phyloP scores from a whole-genome alignment of 371 early-diverging fungal species.

The Nematocida ironsii region DNA sequence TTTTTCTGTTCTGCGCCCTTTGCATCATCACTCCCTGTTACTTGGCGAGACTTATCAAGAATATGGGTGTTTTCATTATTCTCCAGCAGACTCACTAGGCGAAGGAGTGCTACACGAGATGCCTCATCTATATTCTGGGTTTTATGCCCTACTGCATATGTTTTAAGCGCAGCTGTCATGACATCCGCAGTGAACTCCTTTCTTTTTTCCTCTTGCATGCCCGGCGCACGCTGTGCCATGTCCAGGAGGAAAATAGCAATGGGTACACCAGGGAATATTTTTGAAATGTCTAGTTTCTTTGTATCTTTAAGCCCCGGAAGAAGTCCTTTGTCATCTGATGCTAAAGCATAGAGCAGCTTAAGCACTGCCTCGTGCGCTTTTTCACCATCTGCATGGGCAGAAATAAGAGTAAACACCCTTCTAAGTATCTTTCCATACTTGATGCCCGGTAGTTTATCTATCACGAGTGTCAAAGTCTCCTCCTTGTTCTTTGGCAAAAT shows the following conservation, averaged over 20 bases:
- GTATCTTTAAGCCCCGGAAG: constrained; percentile 34
- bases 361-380: constrained; percentile 36
- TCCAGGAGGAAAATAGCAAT: constrained; percentile 47
- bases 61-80: background rate
- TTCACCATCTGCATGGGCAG: constrained; percentile 76
- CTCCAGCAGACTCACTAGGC: background rate
- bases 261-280: constrained; percentile 62
- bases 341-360: constrained; percentile 11
- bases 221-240: constrained; percentile 26
- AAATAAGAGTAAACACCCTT: constrained; percentile 89
- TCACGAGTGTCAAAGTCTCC: constrained; percentile 13
- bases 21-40: background rate
- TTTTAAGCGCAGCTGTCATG: constrained; percentile 52
- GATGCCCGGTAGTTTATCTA: constrained; percentile 71
- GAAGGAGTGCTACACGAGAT: constrained; percentile 59
- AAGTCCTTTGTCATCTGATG: constrained; percentile 21
- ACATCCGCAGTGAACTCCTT: constrained; percentile 31
- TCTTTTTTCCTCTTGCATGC: background rate
- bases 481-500: constrained; percentile 59
- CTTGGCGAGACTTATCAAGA: background rate
- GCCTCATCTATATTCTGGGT: constrained; percentile 53
- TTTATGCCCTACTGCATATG: constrained; percentile 54
- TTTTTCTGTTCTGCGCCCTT: background rate
- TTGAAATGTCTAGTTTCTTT: constrained; percentile 3
- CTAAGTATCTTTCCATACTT: constrained; percentile 88